These are phyloP conservation scores for Penicillium goetzii DNA, from an alignment of 495 filamentous ascomycete genomes.

Conservation along the genomic window DNA sequence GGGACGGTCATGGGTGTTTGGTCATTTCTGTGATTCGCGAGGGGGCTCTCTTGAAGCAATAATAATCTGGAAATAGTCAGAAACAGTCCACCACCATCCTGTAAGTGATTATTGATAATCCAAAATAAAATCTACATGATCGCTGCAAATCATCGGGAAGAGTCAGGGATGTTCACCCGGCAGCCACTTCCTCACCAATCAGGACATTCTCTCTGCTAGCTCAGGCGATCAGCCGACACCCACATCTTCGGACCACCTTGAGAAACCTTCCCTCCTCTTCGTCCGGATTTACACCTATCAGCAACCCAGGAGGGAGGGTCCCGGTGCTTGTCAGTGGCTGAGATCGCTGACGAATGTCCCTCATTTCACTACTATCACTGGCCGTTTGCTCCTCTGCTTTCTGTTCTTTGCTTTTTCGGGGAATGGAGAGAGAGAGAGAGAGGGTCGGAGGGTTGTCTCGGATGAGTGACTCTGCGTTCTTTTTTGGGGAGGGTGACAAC, in stretches of 20 bases:
- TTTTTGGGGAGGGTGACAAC: conserved; percentile 6
- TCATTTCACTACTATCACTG: background rate
- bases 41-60: background rate
- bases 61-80: background rate
- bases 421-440: background rate
- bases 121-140: background rate
- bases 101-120: background rate
- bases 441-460: conserved; percentile 20
- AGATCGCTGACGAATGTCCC: conserved; percentile 14
- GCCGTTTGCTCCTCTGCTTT: conserved; percentile 14
- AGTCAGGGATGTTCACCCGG: conserved; percentile 7
- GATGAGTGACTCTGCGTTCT: conserved; percentile 10
- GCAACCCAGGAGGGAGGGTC: conserved; percentile 21
- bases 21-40: background rate
- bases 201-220: conserved; percentile 1
- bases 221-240: conserved; percentile 34
- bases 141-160: conserved; percentile 1
- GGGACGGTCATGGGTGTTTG: conserved; percentile 2
- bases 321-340: conserved; percentile 22
- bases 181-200: conserved; percentile 12
- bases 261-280: background rate
- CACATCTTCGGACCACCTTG: background rate
- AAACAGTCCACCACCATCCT: background rate
- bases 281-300: conserved; percentile 23
- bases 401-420: conserved; percentile 12